Base-by-base conservation (phyloP, 331 rosid species). In the Malus hybrid region DNA sequence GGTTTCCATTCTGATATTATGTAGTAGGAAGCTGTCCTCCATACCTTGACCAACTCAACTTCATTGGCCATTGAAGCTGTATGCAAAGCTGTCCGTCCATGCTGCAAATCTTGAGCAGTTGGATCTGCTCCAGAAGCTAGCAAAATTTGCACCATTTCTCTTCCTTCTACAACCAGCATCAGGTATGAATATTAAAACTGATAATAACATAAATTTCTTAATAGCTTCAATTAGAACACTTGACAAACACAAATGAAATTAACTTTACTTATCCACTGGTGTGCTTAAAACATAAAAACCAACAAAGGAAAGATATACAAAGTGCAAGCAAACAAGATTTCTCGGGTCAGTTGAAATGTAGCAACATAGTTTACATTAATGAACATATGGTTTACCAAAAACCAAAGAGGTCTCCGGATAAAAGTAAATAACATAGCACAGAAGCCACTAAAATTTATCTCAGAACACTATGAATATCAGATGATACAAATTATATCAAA, bases 101-200 rank as follows among this genome's bases (percentile, higher is more conserved):
- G 93, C 83, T 86, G 97, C 52, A 83, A 76, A 85, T 94, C 99
- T 76, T 92, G 97, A 32, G 93, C 91, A 63, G 96, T 83, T 75
- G 97, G 96, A 85, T 94, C 92, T 79, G 99, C 97, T 71, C 97
- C 96, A 55, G 96, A 93, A 50, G 89, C 87, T 71, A 94, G 99
- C 87, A 94, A 84, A 86, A 86, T 84, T 83, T 48, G 89, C 86
- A 90, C 99, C 86, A 94, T 83, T 73, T 89, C 93, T 87, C 97
- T 94, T 78, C 97, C 99, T 79, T 94, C 99, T 94, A 78, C 68
- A 76, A 74, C 67, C 34, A 77, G 59, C 67, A 73, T 59, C 44
- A 77, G 71, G 73, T 73, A 72, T 65, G 79, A 73, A 52, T 2
- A 72, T 69, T 72, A 42, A 76, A 70, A 64, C 18, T 34, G 14